phyloP scores from a whole-genome alignment of 2,329 filamentous ascomycete genomes.

The Hypomyces perniciosus region DNA sequence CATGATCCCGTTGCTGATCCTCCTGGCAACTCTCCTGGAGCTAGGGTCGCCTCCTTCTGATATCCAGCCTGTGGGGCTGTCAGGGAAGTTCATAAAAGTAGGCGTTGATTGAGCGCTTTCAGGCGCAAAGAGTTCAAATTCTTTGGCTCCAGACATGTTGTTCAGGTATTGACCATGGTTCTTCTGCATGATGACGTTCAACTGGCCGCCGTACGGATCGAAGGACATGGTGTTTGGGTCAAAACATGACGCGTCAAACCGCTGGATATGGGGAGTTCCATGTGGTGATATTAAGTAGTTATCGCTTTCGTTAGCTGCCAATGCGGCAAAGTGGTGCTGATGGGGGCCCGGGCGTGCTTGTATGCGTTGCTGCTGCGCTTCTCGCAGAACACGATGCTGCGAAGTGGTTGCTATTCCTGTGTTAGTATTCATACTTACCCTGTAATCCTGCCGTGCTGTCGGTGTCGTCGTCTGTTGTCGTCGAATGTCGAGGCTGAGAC shows the following conservation, averaged over 20 bases:
- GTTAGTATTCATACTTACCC: conserved; percentile 51
- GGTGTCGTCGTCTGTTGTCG: conserved; percentile 41
- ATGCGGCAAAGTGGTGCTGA: conserved; percentile 21
- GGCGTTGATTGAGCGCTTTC: conserved; percentile 44
- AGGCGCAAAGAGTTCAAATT: conserved; percentile 45
- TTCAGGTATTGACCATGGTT: conserved; percentile 37
- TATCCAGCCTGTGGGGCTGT: conserved; percentile 46
- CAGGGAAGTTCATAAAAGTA: conserved; percentile 44
- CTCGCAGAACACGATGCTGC: conserved; percentile 75
- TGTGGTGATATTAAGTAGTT: conserved; percentile 53
- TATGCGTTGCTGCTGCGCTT: conserved; percentile 81
- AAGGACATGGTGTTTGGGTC: conserved; percentile 40
- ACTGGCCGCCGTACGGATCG: conserved; percentile 38
- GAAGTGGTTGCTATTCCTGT: conserved; percentile 47
- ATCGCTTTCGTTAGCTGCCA: conserved; percentile 38
- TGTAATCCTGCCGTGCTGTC: conserved; percentile 26
- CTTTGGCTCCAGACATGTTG: conserved; percentile 38
- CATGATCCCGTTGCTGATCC: conserved; percentile 57
- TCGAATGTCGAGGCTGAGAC: conserved; percentile 75
- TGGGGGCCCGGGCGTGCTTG: conserved; percentile 64
- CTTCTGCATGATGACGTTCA: conserved; percentile 43
- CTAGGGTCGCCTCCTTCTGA: conserved; percentile 43
- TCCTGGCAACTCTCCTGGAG: conserved; percentile 36
- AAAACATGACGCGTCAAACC: conserved; percentile 45
- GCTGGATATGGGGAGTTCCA: conserved; percentile 48